Conservation (phyloP, 108 stramenopile genomes). For the Nitzschia sp. region DNA sequence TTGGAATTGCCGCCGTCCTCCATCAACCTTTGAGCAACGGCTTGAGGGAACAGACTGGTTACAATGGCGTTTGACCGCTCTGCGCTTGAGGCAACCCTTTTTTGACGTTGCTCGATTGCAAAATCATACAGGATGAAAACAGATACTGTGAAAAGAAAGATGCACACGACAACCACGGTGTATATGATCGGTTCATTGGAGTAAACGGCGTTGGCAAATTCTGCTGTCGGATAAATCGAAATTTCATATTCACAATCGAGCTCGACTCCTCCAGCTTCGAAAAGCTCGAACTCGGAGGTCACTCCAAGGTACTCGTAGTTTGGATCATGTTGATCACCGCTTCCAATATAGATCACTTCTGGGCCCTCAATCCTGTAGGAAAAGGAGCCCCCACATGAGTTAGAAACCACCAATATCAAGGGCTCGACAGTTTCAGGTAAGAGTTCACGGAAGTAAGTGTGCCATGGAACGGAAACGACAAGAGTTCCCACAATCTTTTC, state of each 20-base stretch:
- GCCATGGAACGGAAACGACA: background rate
- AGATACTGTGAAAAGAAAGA: slow-evolving; percentile 2
- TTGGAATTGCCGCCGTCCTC: background rate
- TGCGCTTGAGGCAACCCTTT: background rate
- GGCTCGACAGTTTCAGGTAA: slow-evolving; percentile 5
- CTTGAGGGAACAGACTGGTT: slow-evolving; percentile 1
- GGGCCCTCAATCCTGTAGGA: slow-evolving; percentile 36
- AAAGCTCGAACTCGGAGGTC: too few species aligned
- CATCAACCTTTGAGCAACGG: background rate
- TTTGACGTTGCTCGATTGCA: background rate
- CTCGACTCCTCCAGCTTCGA: background rate
- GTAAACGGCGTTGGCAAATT: background rate
- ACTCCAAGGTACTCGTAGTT: slow-evolving; percentile 7
- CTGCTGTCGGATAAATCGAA: background rate
- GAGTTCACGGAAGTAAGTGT: slow-evolving; percentile 4
- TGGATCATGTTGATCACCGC: slow-evolving; percentile 26
- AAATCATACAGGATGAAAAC: slow-evolving; percentile 5
- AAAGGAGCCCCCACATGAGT: slow-evolving; percentile 27
- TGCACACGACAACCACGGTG: background rate
- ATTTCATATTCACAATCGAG: background rate
- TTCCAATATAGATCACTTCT: slow-evolving; percentile 20
- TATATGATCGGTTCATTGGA: background rate
- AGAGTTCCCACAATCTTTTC: slow-evolving; percentile 5
- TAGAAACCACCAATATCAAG: slow-evolving; percentile 32
- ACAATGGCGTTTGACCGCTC: slow-evolving; percentile 3